phyloP scores from a whole-genome alignment of 768 basidiomycete species.

The Rhodotorula diobovata region DNA sequence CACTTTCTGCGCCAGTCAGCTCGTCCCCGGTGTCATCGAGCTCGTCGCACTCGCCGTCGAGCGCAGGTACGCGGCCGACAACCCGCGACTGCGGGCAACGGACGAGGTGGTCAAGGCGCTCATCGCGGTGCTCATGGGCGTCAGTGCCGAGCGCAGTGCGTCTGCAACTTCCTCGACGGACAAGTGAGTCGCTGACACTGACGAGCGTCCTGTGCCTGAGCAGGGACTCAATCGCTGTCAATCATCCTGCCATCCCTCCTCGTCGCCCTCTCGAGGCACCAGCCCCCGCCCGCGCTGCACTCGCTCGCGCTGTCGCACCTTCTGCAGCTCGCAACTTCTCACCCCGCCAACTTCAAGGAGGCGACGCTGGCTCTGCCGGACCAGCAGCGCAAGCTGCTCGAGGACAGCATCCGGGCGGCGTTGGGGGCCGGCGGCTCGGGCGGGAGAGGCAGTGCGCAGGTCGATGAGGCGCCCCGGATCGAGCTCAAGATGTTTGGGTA shows the following conservation, averaged over 20 bases:
- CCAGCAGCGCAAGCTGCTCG: slow-evolving; percentile 60
- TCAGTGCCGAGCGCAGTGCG: slow-evolving; percentile 63
- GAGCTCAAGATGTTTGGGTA: slow-evolving; percentile 26
- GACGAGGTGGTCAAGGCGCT: slow-evolving; percentile 81
- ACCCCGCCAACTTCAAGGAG: slow-evolving; percentile 76
- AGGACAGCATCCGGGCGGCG: slow-evolving; percentile 64
- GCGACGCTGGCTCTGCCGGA: slow-evolving; percentile 66
- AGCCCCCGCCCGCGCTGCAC: slow-evolving; percentile 53
- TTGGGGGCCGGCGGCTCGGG: slow-evolving; percentile 3
- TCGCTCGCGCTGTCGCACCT: slow-evolving; percentile 63
- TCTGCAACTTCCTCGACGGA: slow-evolving; percentile 16
- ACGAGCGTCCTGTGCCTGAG: no score
- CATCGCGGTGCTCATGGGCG: slow-evolving; percentile 58
- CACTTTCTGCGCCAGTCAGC: slow-evolving; percentile 63
- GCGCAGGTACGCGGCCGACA: slow-evolving; percentile 49
- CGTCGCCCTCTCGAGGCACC: slow-evolving; percentile 61
- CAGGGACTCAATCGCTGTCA: slow-evolving; percentile 27
- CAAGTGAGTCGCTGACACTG: no score
- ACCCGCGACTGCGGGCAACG: slow-evolving; percentile 44
- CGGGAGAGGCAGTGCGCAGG: not conserved
- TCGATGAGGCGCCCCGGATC: slow-evolving; percentile 20
- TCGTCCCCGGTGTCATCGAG: slow-evolving; percentile 77
- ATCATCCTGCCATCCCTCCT: slow-evolving; percentile 41
- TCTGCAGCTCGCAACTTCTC: slow-evolving; percentile 64
- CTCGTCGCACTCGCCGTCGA: slow-evolving; percentile 68